A percentile compares a stretch with the other conserved stretches of the same genome.
Conservation (phyloP, 345 rosid species). For the Citrus reticulata region DNA sequence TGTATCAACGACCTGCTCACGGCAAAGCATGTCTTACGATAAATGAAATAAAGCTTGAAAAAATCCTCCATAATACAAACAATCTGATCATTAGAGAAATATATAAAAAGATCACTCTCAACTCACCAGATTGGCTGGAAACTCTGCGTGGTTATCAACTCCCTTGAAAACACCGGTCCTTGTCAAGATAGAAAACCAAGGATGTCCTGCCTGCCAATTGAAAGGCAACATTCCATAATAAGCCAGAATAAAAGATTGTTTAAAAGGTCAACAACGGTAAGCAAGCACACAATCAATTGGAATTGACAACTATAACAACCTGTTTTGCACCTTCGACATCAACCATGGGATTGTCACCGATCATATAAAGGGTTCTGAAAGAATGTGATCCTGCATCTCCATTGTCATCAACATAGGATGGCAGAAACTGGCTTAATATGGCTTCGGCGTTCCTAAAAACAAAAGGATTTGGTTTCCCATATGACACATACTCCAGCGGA, state of each 20-base stretch:
- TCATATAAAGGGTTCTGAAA: constrained; percentile 41
- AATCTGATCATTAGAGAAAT: too few relatives aligned
- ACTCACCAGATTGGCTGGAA: constrained; percentile 47
- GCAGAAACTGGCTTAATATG: constrained; percentile 26
- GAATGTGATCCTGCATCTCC: constrained; percentile 6
- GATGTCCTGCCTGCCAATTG: constrained; percentile 36
- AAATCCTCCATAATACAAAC: too few relatives aligned
- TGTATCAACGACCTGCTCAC: constrained; percentile 40
- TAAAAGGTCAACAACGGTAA: not conserved
- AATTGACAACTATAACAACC: constrained; percentile 6
- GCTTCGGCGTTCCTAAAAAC: constrained; percentile 44
- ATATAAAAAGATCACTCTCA: not conserved
- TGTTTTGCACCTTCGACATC: constrained; percentile 42
- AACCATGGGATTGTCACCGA: constrained; percentile 46
- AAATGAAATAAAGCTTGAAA: not conserved
- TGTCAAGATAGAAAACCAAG: constrained; percentile 52
- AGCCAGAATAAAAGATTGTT: not conserved
- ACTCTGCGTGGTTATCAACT: constrained; percentile 26
- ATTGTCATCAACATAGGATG: not conserved
- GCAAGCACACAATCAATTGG: not conserved
- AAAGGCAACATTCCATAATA: not conserved
- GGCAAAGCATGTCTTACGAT: not conserved
- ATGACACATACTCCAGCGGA: constrained; percentile 29
- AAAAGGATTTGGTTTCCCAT: constrained; percentile 47
- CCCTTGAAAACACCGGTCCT: constrained; percentile 48